Evolutionary conservation across 2,329 filamentous ascomycete species (phyloP), one percentile per base, ranked within the genome.

Genomic region (Lojkania enalia): DNA sequence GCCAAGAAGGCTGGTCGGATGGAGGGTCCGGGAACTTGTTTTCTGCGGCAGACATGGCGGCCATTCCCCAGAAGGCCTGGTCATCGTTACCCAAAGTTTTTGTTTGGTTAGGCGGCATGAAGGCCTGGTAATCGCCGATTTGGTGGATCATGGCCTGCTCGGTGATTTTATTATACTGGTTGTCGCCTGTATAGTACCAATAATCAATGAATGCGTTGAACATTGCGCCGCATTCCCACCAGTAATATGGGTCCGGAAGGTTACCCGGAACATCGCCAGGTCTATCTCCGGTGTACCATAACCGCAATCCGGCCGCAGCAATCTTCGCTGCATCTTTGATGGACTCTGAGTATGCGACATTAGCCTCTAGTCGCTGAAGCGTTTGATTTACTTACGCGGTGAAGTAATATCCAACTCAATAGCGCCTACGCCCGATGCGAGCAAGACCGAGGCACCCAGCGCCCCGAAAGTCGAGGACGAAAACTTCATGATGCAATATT

Each of bases 71-170:
- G 55, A 82, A 82, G 9, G 68, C 74, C 58, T 83, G 80, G 51
- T 82, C 80, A 40, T 82, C 79, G 53, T 82, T 81, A 48, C 78
- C 79, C 21, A 70, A 58, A 12, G 67, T 66, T 44, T 66, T 70
- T 5, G 83, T 86, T 68, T 87, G 84, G 58, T 87, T 87, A 1
- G 78, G 75, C 4, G 89, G 87, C 83, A 92, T 91, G 65, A 87
- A 94, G 62, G 92, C 85, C 45, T 82, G 74, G 60, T 86, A 77
- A 2, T 81, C 77, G 42, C 88, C 88, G 41, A 85, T 82, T 69
- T 95, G 90, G 64, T 81, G 84, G 35, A 90, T 76, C 56, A 95
- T 77, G 11, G 81, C 90, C 51, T 71, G 67, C 3, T 48, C 48
- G 1, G 64, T 70, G 35, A 71, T 71, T 21, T 49, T 51, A 44